Conservation (phyloP, 1,139 yeast species). For the Saccharomyces hybrid region DNA sequence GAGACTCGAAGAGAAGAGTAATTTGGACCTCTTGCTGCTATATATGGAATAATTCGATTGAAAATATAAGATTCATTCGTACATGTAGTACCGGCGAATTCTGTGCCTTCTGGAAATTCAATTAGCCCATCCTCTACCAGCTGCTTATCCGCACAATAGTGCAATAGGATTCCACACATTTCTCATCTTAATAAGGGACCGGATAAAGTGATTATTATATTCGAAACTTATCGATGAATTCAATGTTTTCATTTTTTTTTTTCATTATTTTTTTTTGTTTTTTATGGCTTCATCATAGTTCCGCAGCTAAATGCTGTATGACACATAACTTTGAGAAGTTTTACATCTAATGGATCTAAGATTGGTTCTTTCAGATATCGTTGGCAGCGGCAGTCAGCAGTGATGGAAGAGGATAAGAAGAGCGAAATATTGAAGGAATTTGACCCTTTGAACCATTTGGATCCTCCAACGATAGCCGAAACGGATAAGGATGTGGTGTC, state of each 20-base stretch:
- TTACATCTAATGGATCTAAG: neutral
- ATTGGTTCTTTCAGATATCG: neutral
- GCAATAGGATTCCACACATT: constrained; percentile 43
- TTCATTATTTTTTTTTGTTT: neutral
- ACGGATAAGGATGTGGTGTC: neutral
- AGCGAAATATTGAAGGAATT: constrained; percentile 12
- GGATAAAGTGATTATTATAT: neutral
- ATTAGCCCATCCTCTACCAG: constrained; percentile 8
- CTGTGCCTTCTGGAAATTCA: constrained; percentile 26
- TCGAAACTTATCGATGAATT: neutral
- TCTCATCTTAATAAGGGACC: constrained; percentile 1
- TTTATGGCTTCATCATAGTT: neutral
- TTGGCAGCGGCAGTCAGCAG: neutral
- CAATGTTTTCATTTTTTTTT: neutral
- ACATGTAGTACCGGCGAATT: constrained; percentile 14
- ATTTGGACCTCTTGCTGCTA: constrained; percentile 53
- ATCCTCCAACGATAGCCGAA: neutral
- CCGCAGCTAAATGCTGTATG: neutral
- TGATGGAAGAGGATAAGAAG: constrained; percentile 3
- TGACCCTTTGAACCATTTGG: constrained; percentile 12
- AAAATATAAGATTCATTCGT: constrained; percentile 13
- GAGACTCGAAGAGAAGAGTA: constrained; percentile 29
- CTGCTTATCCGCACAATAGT: constrained; percentile 12
- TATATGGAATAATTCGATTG: constrained; percentile 36
- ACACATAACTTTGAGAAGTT: neutral